A percentile compares a stretch with the other conserved stretches of the same genome.
phyloP scores from a whole-genome alignment of 306 rosid genomes.

The Medicago ruthenica region DNA sequence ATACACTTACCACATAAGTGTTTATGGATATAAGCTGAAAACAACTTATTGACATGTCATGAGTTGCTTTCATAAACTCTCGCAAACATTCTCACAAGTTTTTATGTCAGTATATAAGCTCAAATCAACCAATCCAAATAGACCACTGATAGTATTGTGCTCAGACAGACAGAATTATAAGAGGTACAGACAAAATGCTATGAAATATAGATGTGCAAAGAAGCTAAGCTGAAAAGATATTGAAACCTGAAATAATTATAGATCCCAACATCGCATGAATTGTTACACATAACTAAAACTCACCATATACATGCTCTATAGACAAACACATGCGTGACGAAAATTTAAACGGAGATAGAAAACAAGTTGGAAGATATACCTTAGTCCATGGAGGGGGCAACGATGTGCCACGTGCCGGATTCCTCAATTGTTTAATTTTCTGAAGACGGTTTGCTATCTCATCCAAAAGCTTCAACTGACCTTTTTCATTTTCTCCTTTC shows the following conservation, averaged over 20 bases:
- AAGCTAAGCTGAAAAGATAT: neutral
- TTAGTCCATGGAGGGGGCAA: conserved; percentile 54
- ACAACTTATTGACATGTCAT: neutral
- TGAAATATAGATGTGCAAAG: neutral
- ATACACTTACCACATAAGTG: neutral
- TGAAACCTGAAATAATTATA: conserved; percentile 30
- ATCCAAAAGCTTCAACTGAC: conserved; percentile 52
- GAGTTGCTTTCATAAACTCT: neutral
- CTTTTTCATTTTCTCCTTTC: conserved; percentile 47
- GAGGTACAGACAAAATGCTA: neutral
- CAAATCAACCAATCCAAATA: neutral
- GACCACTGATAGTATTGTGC: neutral
- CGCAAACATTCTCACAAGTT: neutral
- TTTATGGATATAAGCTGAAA: too few relatives aligned
- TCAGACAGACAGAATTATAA: neutral
- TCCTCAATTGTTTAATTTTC: conserved; percentile 48
- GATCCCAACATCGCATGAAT: conserved; percentile 13
- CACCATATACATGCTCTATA: neutral
- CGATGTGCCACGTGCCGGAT: conserved; percentile 47
- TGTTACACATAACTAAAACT: neutral
- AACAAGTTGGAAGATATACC: conserved; percentile 50
- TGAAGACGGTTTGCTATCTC: conserved; percentile 49
- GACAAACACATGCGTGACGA: neutral
- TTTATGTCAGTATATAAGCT: neutral
- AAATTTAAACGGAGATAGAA: conserved; percentile 15